Evolutionary conservation across 805 yeast genomes (phyloP), one percentile per base, ranked within the genome.

Genomic region (Pichia manshurica): DNA sequence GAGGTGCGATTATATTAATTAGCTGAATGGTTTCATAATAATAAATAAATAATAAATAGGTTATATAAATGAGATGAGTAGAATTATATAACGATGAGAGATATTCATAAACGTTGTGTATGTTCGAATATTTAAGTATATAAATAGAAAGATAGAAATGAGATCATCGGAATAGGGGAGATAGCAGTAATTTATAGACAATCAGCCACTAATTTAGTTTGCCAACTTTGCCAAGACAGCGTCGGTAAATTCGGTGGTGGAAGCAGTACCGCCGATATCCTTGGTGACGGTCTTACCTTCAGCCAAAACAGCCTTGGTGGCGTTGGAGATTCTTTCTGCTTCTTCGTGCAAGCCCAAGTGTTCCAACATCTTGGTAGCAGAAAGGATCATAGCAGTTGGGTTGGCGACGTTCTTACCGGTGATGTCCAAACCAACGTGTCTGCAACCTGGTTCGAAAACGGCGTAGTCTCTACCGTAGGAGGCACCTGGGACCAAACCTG

Each of bases 381-480:
- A 87, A 63, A 93, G 77, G 62, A 91, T 85, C 91, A 91, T 85
- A 59, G 96, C 98, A 53, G 97, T 87, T 68, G 99, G 99, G 82
- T 91, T 91, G 56, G 98, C 98, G 55, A 87, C 78, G 77, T 88
- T 86, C 72, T 87, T 80, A 66, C 96, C 97, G 77, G 87, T 78
- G 69, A 93, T 87, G 71, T 91, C 97, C 61, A 91, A 78, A 72
- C 98, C 98, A 63, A 90, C 98, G 76, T 90, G 98, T 79, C 99
- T 87, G 75, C 97, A 90, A 73, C 98, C 99, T 63, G 99, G 98
- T 78, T 91, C 99, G 71, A 93, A 91, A 53, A 91, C 95, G 48
- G 98, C 98, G 69, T 84, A 84, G 63, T 91, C 97, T 71, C 96
- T 84, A 72, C 99, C 99, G 58, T 87, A 90, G 78, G 89, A 88